phyloP scores from a whole-genome alignment of 2,329 filamentous ascomycete species.

The Diaporthe nobilis region DNA sequence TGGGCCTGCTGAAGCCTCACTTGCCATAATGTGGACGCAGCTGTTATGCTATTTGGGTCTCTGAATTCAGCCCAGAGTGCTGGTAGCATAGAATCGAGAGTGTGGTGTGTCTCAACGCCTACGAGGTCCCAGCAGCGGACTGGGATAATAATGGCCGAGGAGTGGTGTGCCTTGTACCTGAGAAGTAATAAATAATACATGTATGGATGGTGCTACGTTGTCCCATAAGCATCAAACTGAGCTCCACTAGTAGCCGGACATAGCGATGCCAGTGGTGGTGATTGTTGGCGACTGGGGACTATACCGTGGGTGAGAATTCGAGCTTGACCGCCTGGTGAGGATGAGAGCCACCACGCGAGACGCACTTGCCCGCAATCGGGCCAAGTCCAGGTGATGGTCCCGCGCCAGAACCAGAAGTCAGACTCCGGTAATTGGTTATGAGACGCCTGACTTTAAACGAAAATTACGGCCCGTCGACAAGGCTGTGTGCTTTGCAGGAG shows the following conservation, averaged over 20 bases:
- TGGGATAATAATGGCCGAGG: not conserved
- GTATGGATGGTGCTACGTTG: not conserved
- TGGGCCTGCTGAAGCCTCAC: not conserved
- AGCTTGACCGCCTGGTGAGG: not conserved
- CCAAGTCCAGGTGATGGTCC: not conserved
- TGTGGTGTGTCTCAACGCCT: not conserved
- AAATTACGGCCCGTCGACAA: not conserved
- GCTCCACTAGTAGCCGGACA: not conserved
- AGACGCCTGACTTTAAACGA: not conserved
- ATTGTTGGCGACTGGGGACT: not conserved
- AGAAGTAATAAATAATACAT: not conserved
- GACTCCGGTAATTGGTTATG: not conserved
- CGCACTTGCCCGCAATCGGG: not conserved
- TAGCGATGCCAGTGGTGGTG: not conserved
- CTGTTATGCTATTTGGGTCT: conserved; percentile 6
- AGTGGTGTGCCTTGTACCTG: not conserved
- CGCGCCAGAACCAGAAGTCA: not conserved
- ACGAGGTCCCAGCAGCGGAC: not conserved
- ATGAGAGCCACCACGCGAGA: not conserved
- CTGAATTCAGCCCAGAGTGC: not conserved
- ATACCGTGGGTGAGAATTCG: not conserved
- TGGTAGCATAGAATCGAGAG: not conserved
- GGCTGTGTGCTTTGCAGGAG: not conserved
- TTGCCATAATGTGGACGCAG: conserved; percentile 2
- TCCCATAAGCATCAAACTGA: not conserved